phyloP scores from a whole-genome alignment of 2,329 filamentous ascomycete species.

The Hypoxylon rubiginosum region DNA sequence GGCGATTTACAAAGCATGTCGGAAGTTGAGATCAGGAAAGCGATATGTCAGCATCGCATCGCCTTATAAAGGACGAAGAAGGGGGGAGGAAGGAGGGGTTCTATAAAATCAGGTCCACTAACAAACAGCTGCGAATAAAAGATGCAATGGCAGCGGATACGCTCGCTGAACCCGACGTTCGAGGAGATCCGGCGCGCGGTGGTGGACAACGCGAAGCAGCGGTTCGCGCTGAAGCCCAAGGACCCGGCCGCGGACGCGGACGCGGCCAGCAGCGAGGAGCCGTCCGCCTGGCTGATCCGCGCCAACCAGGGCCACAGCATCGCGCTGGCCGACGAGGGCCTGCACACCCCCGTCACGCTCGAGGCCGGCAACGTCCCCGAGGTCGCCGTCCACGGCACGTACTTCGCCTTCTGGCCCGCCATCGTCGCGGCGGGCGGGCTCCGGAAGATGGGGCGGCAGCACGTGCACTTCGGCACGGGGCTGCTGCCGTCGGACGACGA shows the following conservation, averaged over 20 bases:
- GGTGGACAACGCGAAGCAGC: slow-evolving; percentile 85
- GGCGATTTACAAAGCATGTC: background rate
- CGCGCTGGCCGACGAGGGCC: slow-evolving; percentile 75
- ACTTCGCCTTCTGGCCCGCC: slow-evolving; percentile 80
- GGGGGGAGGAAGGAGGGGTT: background rate
- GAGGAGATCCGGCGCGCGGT: slow-evolving; percentile 80
- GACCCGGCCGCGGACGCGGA: slow-evolving; percentile 52
- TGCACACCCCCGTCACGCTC: slow-evolving; percentile 77
- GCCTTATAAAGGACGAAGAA: background rate
- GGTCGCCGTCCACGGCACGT: slow-evolving; percentile 88
- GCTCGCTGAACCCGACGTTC: slow-evolving; percentile 79
- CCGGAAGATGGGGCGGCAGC: slow-evolving; percentile 83
- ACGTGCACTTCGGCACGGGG: slow-evolving; percentile 90
- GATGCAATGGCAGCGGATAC: slow-evolving; percentile 71
- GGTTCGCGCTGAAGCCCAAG: slow-evolving; percentile 80
- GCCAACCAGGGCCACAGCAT: slow-evolving; percentile 97
- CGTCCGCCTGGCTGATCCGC: slow-evolving; percentile 85
- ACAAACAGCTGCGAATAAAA: slow-evolving; percentile 50
- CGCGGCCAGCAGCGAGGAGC: slow-evolving; percentile 56
- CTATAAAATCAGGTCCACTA: background rate
- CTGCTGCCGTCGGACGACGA: slow-evolving; percentile 63
- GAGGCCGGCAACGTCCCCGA: slow-evolving; percentile 70
- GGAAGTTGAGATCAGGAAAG: background rate
- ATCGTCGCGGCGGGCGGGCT: slow-evolving; percentile 85
- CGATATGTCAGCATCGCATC: background rate